Base-by-base conservation (phyloP, 2,329 filamentous ascomycete species). In the Penicillium decumbens region DNA sequence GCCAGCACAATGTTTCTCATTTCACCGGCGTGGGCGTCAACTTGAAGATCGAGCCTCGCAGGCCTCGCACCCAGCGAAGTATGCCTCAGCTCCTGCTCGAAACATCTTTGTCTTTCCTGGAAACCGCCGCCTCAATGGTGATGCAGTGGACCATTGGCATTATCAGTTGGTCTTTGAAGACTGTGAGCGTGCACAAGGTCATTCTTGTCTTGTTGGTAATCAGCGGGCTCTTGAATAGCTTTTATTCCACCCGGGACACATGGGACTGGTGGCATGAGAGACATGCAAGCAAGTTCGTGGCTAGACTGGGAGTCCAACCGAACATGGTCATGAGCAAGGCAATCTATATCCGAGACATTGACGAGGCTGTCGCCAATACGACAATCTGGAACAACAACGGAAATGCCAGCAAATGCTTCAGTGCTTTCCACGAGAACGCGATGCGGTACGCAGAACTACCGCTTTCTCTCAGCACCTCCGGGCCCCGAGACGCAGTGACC, bases 241-340 rank as follows among this genome's bases (percentile, higher is more conserved):
- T 90, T 58, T 82, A 91, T 63, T 84, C 87, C 0, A 88, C 86
- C 10, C 82, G 84, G 54, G 84, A 89, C 64, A 81, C 81, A 6
- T 82, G 84, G 60, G 77, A 80, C 1, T 97, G 90, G 90, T 95
- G 88, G 87, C 79, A 81, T 40, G 92, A 97, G 72, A 82, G 89
- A 49, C 85, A 82, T 51, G 89, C 91, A 1, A 80, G 80, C 13
- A 84, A 78, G 35, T 95, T 92, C 68, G 93, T 98, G 89, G 76
- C 77, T 29, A 79, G 84, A 10, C 73, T 97, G 12, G 92, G 92
- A 8, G 83, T 97, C 6, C 80, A 81, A 3, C 89, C 91, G 6
- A 87, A 95, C 58, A 71, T 79, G 18, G 80, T 86, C 54, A 92
- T 96, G 88, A 88, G 86, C 70, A 89, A 86, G 68, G 83, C 88